Evolutionary conservation across 139 green algal species (phyloP).

Genomic region (Astrephomene gubernaculifera): DNA sequence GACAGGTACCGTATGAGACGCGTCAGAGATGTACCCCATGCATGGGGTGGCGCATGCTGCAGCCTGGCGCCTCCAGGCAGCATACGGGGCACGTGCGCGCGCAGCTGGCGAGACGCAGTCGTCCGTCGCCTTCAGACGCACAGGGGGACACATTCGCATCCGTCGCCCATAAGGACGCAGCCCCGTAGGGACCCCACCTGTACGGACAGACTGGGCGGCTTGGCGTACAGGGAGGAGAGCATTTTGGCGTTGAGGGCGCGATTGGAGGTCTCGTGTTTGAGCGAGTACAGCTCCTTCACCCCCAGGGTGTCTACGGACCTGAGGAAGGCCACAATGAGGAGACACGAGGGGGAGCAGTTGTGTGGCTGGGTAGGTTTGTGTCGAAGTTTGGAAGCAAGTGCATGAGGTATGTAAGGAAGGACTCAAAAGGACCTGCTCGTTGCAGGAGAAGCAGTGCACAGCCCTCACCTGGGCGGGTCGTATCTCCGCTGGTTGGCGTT

Average conservation of each 20-base stretch:
- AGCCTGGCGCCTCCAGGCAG: no score
- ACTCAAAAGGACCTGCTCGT: background rate
- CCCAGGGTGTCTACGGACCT: constrained; percentile 78
- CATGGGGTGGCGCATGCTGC: no score
- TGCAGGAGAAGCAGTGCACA: background rate
- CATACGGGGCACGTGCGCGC: no score
- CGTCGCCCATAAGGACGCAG: no score
- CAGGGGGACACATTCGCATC: no score
- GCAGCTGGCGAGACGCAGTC: no score
- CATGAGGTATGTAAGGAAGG: background rate
- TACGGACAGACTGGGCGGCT: constrained; percentile 55
- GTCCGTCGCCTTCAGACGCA: no score
- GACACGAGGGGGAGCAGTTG: background rate
- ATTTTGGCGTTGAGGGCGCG: constrained; percentile 72
- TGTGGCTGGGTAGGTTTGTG: background rate
- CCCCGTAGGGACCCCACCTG: constrained; percentile 48
- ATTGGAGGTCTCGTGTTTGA: constrained; percentile 78
- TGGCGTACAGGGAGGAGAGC: constrained; percentile 65
- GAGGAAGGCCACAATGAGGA: background rate
- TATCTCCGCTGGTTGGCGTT: constrained; percentile 67
- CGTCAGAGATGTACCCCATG: no score
- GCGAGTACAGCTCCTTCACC: constrained; percentile 72
- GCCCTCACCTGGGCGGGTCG: constrained; percentile 51
- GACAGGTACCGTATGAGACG: no score
- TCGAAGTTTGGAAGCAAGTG: background rate